Base-by-base conservation (phyloP, 2,329 filamentous ascomycete species). In the Arachnopeziza araneosa region DNA sequence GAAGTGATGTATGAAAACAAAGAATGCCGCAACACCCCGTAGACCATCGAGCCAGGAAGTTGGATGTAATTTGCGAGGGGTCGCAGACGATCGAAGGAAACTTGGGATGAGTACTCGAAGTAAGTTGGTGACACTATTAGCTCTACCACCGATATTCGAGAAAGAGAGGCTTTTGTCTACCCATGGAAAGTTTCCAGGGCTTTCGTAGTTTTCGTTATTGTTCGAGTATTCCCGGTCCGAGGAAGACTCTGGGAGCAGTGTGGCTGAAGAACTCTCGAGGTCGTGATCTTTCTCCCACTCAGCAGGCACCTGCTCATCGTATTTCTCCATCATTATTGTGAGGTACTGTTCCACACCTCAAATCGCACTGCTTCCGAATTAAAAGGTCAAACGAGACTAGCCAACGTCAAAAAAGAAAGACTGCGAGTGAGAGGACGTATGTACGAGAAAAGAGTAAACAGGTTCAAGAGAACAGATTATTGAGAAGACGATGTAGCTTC, bases 41-140 rank as follows among this genome's bases (percentile, higher is more conserved):
- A 80, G 70, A 36, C 77, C 77, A 64, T 80, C 77, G 54, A 80
- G 74, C 62, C 78, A 79, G 1, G 77, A 75, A 0, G 77, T 79
- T 52, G 74, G 70, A 60, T 64, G 74, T 2, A 63, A 12, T 58
- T 61, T 63, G 21, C 52, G 52, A 54, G 52, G 52, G 10, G 22
- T 24, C 8, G 24, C 32, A 24, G 3, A 2, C 10, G 52, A 22
- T 14, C 10, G 24, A 30, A 54, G 52, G 52, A 54, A 54, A 30
- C 23, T 52, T 52, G 50, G 50, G 10, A 12, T 22, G 19, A 52
- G 36, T 19, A 12, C 17, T 14, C 17, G 36, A 17, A 44, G 36
- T 2, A 14, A 14, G 12, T 5, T 14, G 6, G 17, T 14, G 36
- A 19, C 36, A 19, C 17, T 44, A 9, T 9, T 30, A 30, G 26